Conservation (phyloP, 1,139 yeast genomes). For the Kodamaea derodonti region DNA sequence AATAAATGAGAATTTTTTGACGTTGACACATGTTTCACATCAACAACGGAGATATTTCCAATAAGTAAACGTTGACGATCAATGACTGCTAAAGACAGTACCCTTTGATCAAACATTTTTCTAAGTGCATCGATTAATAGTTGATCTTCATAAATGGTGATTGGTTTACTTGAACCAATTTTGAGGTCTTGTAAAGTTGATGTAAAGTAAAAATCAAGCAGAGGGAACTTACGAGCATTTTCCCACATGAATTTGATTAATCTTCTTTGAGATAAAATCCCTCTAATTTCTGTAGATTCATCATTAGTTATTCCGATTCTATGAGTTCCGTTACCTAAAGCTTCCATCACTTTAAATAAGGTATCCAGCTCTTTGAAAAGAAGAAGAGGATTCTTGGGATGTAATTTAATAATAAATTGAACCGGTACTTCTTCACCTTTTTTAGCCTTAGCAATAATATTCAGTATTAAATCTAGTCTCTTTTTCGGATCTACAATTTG, state of each 20-base stretch:
- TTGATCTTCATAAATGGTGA: slow-evolving; percentile 82
- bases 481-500: slow-evolving; percentile 13
- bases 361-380: slow-evolving; percentile 68
- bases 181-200: slow-evolving; percentile 61
- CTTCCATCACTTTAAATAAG: slow-evolving; percentile 71
- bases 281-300: slow-evolving; percentile 48
- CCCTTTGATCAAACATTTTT: slow-evolving; percentile 79
- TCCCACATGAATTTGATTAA: slow-evolving; percentile 83
- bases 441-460: slow-evolving; percentile 48
- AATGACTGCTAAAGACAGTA: slow-evolving; percentile 91
- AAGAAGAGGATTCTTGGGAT: slow-evolving; percentile 84
- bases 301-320: slow-evolving; percentile 75
- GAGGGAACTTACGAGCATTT: slow-evolving; percentile 79
- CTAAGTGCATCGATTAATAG: slow-evolving; percentile 80
- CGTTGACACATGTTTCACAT: slow-evolving; percentile 81
- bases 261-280: slow-evolving; percentile 86
- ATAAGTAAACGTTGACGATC: slow-evolving; percentile 70
- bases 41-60: slow-evolving; percentile 93
- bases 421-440: slow-evolving; percentile 76
- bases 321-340: slow-evolving; percentile 88
- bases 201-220: slow-evolving; percentile 70
- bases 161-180: slow-evolving; percentile 68
- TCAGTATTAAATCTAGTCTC: slow-evolving; percentile 25
- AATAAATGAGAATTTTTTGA: slow-evolving; percentile 80
- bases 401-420: slow-evolving; percentile 68